Base-by-base conservation (phyloP, 176 grass and related monocot genomes). In the Lolium multiflorum region DNA sequence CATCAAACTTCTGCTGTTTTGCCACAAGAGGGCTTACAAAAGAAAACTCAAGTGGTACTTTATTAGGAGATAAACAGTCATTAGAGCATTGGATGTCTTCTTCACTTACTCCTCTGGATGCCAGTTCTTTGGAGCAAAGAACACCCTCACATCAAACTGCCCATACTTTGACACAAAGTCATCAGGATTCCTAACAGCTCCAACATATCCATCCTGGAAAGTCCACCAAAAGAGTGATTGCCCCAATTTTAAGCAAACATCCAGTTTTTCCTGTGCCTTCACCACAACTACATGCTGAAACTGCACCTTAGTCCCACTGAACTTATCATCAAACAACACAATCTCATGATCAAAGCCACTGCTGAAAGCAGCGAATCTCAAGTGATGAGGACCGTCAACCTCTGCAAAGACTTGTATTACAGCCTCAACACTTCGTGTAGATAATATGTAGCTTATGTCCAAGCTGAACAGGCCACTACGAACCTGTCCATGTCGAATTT, bases 331-430 rank as follows among this genome's bases (percentile, higher is more conserved):
- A 4, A 75, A 84, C 46, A 84, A 24, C 31, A 76, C 9, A 62
- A 84, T 75, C 49, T 70, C 49, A 1, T 62, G 11, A 38, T 63
- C 82, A 76, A 76, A 84, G 31, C 41, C 47, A 51, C 57, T 61
- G 41, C 55, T 63, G 24, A n/a, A 76, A 75, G 71, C 82, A 64
- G 11, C 5, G 43, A 84, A 75, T 62, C 25, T 75, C 43, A 76
- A 17, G 49, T 76, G 24, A 51, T 8, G 64, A 67, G 64, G 64
- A 17, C 14, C 7, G 28, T 67, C 64, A 37, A 37, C 64, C 28
- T 37, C 14, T 67, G 64, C 28, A 67, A 16, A 67, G 14, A 67
- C 64, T 16, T 67, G 12, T 35, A 67, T 67, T 15, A 67, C 14
- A 67, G 64, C 28, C 64, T 67, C 25, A 37, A 37, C 64, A 67